Conservation (phyloP, 2,329 filamentous ascomycete species). For the Scorias spongiosa region DNA sequence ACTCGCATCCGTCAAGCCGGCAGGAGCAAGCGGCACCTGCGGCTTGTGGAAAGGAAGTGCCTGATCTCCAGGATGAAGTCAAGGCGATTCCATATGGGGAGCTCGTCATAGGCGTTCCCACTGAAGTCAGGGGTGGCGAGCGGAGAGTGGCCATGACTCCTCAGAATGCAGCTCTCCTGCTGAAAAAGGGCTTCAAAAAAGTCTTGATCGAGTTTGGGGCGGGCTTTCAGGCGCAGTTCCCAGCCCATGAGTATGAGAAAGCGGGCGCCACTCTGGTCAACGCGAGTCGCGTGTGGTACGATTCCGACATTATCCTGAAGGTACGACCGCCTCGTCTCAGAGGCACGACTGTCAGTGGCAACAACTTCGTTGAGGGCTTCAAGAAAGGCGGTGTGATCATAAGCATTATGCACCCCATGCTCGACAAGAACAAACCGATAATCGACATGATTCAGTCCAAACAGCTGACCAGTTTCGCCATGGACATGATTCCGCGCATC, state of each 20-base stretch:
- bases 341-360: constrained; percentile 20
- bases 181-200: constrained; percentile 71
- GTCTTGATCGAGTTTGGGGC: constrained; percentile 69
- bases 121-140: constrained; percentile 64
- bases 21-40: constrained; percentile 3
- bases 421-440: constrained; percentile 56
- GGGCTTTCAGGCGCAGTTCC: constrained; percentile 62
- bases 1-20: not conserved
- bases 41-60: constrained; percentile 3
- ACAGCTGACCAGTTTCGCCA: constrained; percentile 66
- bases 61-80: constrained; percentile 6
- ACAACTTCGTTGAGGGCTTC: constrained; percentile 53
- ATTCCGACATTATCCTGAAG: constrained; percentile 69
- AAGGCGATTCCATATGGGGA: constrained; percentile 45
- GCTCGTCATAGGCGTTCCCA: constrained; percentile 64
- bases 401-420: constrained; percentile 60
- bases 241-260: constrained; percentile 59
- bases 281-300: constrained; percentile 51
- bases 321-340: constrained; percentile 57
- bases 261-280: constrained; percentile 68
- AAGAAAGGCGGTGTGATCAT: constrained; percentile 59
- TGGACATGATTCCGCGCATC: constrained; percentile 87
- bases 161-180: constrained; percentile 62
- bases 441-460: constrained; percentile 57
- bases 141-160: constrained; percentile 74